Percentiles rank a stretch among this genome's conserved stretches.
These are phyloP conservation scores for Saururus chinensis DNA, from an alignment of 164 flowering plant genomes.

Conservation along the genomic window DNA sequence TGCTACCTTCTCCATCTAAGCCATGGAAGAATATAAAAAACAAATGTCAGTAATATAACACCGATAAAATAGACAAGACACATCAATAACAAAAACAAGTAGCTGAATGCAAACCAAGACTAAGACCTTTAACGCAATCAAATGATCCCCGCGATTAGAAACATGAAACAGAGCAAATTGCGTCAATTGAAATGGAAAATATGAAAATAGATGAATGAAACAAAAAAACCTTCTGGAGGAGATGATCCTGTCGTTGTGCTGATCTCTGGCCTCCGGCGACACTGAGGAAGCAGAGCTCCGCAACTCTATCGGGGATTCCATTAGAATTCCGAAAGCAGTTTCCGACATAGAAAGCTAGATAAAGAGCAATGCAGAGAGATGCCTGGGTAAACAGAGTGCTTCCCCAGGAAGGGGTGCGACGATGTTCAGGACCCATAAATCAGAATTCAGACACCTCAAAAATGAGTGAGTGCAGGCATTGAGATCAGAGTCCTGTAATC, in stretches of 20 bases:
- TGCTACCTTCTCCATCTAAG: slow-evolving; percentile 54
- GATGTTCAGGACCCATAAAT: slow-evolving; percentile 2
- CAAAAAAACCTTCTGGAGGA: slow-evolving; percentile 40
- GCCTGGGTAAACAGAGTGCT: slow-evolving; percentile 39
- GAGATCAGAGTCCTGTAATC: too few species aligned
- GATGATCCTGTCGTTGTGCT: slow-evolving; percentile 33
- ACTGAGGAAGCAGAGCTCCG: slow-evolving; percentile 44
- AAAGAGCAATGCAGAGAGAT: slow-evolving; percentile 37
- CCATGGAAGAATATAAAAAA: neutral
- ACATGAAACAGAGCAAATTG: neutral
- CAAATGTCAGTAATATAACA: neutral
- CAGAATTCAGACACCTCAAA: neutral
- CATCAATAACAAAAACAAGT: neutral
- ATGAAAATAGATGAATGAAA: neutral
- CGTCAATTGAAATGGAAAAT: too few species aligned
- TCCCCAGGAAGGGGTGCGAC: slow-evolving; percentile 24
- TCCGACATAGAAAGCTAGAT: slow-evolving; percentile 34
- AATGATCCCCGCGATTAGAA: neutral
- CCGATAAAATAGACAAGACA: neutral
- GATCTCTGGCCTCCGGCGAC: slow-evolving; percentile 47
- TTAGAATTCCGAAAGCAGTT: slow-evolving; percentile 16
- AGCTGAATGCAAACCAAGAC: neutral
- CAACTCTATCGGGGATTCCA: slow-evolving; percentile 1
- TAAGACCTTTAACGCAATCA: neutral
- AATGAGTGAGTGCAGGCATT: too few species aligned